Percentiles rank a stretch among this genome's conserved stretches.
Evolutionary conservation across 352 stramenopile genomes (phyloP).

Genomic region (Phytophthora syringae): DNA sequence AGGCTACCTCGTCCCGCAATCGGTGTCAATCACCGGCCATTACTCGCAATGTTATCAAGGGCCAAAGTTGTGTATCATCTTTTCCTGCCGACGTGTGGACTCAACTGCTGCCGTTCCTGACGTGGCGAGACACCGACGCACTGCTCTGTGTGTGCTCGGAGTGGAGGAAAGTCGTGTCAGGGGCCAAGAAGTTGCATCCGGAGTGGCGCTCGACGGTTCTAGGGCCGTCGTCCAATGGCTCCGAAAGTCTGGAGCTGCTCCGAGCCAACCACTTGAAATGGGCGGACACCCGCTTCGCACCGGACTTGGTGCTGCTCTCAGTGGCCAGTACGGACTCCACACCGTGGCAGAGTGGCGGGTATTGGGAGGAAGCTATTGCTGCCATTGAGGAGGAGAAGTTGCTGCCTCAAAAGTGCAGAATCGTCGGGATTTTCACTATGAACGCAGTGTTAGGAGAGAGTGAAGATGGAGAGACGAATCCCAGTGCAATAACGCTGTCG

Average conservation of each 20-base stretch:
- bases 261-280: conserved; percentile 36
- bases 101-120: conserved; percentile 50
- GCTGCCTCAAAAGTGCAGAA: conserved; percentile 44
- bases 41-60: conserved; percentile 17
- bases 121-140: conserved; percentile 51
- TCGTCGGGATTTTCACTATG: conserved; percentile 48
- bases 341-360: conserved; percentile 40
- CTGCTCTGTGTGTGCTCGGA: conserved; percentile 40
- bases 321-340: conserved; percentile 33
- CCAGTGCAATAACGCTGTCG: conserved; percentile 41
- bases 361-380: conserved; percentile 47
- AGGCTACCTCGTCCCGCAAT: conserved; percentile 1
- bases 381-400: conserved; percentile 43
- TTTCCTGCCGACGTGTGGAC: conserved; percentile 56
- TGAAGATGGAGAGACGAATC: background rate
- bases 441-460: conserved; percentile 33
- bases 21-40: conserved; percentile 2
- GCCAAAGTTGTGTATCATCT: conserved; percentile 19
- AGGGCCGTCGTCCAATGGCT: conserved; percentile 22
- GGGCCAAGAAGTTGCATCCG: conserved; percentile 23
- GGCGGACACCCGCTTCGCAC: conserved; percentile 46
- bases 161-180: conserved; percentile 30
- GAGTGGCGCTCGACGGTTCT: conserved; percentile 54
- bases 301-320: conserved; percentile 47
- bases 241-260: conserved; percentile 47